A percentile compares a stretch with the other conserved stretches of the same genome.
phyloP scores from a whole-genome alignment of 2,329 filamentous ascomycete species.

The Didymella glomerata region DNA sequence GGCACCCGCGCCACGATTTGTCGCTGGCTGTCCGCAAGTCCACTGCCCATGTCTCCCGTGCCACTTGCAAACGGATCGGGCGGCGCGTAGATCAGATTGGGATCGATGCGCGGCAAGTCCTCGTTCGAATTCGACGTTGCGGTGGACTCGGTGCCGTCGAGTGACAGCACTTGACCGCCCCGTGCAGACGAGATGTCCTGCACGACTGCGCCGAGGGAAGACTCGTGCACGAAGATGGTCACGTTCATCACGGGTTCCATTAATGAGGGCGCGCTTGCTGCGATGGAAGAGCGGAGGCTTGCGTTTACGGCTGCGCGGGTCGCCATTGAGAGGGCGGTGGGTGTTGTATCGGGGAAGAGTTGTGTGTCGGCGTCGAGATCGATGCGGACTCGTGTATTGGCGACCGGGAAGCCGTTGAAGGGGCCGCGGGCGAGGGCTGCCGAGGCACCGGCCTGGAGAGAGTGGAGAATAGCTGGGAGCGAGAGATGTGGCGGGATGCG shows the following conservation, averaged over 20 bases:
- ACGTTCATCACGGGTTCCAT: conserved; percentile 96
- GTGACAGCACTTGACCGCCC: conserved; percentile 77
- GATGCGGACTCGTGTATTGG: conserved; percentile 76
- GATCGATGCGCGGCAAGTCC: conserved; percentile 65
- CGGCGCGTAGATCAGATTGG: conserved; percentile 81
- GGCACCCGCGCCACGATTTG: conserved; percentile 87
- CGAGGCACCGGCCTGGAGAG: conserved; percentile 79
- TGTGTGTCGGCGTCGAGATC: conserved; percentile 71
- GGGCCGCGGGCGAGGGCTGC: conserved; percentile 88
- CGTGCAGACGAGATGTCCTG: conserved; percentile 80
- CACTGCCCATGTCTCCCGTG: conserved; percentile 28
- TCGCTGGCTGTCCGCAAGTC: conserved; percentile 45
- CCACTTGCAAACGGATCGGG: conserved; percentile 77
- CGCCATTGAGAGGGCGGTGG: conserved; percentile 73
- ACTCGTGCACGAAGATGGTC: conserved; percentile 84
- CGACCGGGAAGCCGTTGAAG: conserved; percentile 78
- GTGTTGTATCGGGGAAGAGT: conserved; percentile 72
- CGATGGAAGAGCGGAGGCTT: conserved; percentile 70
- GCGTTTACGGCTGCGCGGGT: conserved; percentile 69
- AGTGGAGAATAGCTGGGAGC: conserved; percentile 57
- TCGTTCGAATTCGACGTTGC: conserved; percentile 28
- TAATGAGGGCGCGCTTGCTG: conserved; percentile 66
- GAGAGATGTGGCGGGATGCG: conserved; percentile 64
- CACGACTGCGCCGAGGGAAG: conserved; percentile 79
- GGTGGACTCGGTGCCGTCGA: conserved; percentile 55